Percentiles rank a stretch among this genome's conserved stretches.
Conservation (phyloP, 1,284 basidiomycete species). For the Rhodotorula sp. region DNA sequence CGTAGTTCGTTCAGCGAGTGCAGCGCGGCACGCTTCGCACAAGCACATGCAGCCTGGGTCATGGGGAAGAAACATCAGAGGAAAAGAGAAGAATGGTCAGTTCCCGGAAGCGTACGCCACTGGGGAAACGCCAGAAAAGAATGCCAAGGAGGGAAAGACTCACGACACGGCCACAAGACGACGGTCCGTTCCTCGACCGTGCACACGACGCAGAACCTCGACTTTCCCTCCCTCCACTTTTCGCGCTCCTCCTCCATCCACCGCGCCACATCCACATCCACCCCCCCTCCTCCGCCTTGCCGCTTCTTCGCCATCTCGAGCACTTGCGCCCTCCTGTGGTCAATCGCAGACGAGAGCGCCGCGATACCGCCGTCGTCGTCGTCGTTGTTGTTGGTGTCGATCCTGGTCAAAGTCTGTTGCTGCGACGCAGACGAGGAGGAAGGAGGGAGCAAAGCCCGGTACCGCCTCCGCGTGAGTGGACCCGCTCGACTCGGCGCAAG, state of each 20-base stretch:
- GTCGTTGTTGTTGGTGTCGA: too few species aligned
- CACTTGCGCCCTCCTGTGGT: not conserved
- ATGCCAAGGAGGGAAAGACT: not conserved
- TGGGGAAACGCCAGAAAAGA: not conserved
- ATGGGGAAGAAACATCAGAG: too few species aligned
- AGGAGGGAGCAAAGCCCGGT: slow-evolving; percentile 10
- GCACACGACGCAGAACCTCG: slow-evolving; percentile 35
- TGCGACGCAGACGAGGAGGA: not conserved
- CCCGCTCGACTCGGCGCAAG: slow-evolving; percentile 1
- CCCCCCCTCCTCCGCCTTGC: too few species aligned
- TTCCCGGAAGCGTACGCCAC: too few species aligned
- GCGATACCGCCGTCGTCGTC: not conserved
- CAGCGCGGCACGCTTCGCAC: slow-evolving; percentile 32
- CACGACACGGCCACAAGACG: slow-evolving; percentile 39
- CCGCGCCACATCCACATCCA: not conserved
- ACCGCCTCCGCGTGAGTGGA: slow-evolving; percentile 29
- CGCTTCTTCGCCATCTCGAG: not conserved
- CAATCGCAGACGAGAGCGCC: slow-evolving; percentile 13
- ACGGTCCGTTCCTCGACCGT: slow-evolving; percentile 30
- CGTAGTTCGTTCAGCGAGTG: slow-evolving; percentile 24
- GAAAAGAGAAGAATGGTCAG: not conserved
- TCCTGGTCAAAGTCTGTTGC: too few species aligned
- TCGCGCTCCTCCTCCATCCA: slow-evolving; percentile 14
- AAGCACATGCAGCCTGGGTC: slow-evolving; percentile 31
- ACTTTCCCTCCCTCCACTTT: slow-evolving; percentile 19